Percentiles rank a stretch among this genome's conserved stretches.
These are phyloP conservation scores for Linnemannia exigua DNA, from an alignment of 192 early-diverging fungal genomes.

Conservation along the genomic window DNA sequence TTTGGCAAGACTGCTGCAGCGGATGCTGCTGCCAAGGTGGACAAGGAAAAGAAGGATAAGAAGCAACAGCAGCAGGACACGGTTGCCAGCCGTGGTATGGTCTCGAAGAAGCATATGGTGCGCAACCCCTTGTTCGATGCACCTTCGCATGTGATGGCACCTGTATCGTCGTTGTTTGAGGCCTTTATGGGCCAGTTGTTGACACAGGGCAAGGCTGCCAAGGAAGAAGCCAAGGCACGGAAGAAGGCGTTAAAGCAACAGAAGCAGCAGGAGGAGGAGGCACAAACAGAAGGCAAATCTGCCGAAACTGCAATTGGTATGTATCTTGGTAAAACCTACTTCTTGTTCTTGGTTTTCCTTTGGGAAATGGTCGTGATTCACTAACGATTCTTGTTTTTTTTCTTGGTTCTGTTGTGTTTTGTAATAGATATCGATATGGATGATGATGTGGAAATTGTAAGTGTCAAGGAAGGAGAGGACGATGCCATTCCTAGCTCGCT, in stretches of 20 bases:
- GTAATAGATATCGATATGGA: constrained; percentile 44
- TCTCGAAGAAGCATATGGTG: constrained; percentile 62
- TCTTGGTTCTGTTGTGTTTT: constrained; percentile 10
- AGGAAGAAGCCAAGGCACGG: constrained; percentile 37
- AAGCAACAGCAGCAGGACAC: constrained; percentile 28
- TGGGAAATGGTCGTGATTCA: neutral
- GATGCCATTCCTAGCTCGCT: constrained; percentile 31
- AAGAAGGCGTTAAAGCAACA: constrained; percentile 32
- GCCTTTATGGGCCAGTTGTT: constrained; percentile 63
- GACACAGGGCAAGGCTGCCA: constrained; percentile 35
- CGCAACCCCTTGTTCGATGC: constrained; percentile 62
- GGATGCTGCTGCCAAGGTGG: constrained; percentile 3
- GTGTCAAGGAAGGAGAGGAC: constrained; percentile 9
- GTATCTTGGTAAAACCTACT: neutral
- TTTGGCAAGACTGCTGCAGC: constrained; percentile 15
- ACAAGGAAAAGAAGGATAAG: constrained; percentile 20
- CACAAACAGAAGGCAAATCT: neutral
- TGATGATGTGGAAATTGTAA: neutral
- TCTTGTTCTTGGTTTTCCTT: neutral
- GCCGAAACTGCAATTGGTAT: neutral
- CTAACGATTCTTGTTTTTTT: neutral
- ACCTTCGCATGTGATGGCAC: constrained; percentile 70
- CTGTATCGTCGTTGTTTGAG: constrained; percentile 61
- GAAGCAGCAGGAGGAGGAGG: constrained; percentile 28
- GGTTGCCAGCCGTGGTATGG: constrained; percentile 26